Evolutionary conservation across 495 filamentous ascomycete genomes (phyloP).

Genomic region (Neurospora sp.): DNA sequence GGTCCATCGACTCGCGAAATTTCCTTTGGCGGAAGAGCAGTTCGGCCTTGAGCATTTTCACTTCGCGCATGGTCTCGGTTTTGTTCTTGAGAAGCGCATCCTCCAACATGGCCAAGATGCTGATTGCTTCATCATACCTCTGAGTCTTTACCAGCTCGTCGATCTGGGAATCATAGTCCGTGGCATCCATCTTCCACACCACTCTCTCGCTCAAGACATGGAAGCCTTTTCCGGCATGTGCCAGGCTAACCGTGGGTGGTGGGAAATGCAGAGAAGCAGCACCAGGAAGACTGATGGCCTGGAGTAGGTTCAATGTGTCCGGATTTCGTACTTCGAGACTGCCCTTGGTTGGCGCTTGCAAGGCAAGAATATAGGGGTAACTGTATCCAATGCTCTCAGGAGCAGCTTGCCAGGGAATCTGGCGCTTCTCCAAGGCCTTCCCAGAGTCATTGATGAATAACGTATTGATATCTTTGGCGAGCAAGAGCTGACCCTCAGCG

Average conservation of each 20-base stretch:
- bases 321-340: conserved; percentile 87
- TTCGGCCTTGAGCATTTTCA: conserved; percentile 87
- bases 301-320: conserved; percentile 75
- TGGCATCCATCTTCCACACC: conserved; percentile 93
- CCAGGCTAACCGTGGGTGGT: conserved; percentile 81
- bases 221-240: conserved; percentile 91
- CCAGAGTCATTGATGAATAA: conserved; percentile 80
- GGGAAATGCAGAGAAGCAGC: conserved; percentile 85
- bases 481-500: conserved; percentile 69
- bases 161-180: conserved; percentile 86
- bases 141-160: conserved; percentile 68
- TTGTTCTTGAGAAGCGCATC: conserved; percentile 85
- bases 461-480: conserved; percentile 94
- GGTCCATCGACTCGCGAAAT: conserved; percentile 79
- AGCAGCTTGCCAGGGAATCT: conserved; percentile 82
- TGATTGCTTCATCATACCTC: conserved; percentile 85
- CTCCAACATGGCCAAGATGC: conserved; percentile 77
- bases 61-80: conserved; percentile 61
- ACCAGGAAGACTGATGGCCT: conserved; percentile 69
- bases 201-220: conserved; percentile 77
- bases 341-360: conserved; percentile 77
- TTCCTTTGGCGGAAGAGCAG: conserved; percentile 68
- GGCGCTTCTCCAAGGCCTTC: conserved; percentile 69
- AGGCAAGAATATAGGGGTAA: conserved; percentile 85
- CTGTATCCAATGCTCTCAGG: conserved; percentile 89